Evolutionary conservation across 306 rosid species (phyloP), one percentile per base, ranked within the genome.

Genomic region (Sechiopsis laciniata): DNA sequence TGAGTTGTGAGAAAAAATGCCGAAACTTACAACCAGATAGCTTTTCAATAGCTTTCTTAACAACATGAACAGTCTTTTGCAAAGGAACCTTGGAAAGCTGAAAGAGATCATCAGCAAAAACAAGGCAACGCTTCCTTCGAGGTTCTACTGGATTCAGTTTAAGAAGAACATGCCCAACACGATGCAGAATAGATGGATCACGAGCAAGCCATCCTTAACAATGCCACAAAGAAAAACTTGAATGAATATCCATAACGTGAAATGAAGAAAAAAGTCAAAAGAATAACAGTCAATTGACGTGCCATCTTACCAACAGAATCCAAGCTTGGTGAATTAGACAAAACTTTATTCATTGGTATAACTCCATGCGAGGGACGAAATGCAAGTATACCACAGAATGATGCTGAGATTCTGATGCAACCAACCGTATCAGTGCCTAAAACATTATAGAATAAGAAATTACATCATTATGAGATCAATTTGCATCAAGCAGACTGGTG

Each of bases 381-480:
- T 60, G 93, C 93, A 83, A 91, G 69, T 77, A 89, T 72, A 79
- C 96, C 86, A 86, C 96, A 89, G 70, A 91, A 86, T 63, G 96
- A 83, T 61, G 96, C 93, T 51, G 97, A 88, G 72, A 84, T 84
- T 82, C 97, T 89, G 73, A 91, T 86, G 76, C 96, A 81, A 67
- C 97, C 97, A 22, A 84, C 84, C 8, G 97, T 89, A 84, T 91
- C 97, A 75, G 84, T 87, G 72, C 97, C 97, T 91, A 72, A 71
- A 82, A 65, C 76, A 63, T 46, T 32, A 71, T 16, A 72, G 15
- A 75, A 53, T 53, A 65, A 65, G 53, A 67, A 67, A 21, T 11
- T 46, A 67, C 55, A 20, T 6, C 56, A 10, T 40, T 20, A 46
- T 46, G 17, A 45, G 56, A 67, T 37, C 71, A 65, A 63, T 3